These are phyloP conservation scores for Aegilops longissima DNA, from an alignment of 176 grass and related monocot species.

Conservation along the genomic window DNA sequence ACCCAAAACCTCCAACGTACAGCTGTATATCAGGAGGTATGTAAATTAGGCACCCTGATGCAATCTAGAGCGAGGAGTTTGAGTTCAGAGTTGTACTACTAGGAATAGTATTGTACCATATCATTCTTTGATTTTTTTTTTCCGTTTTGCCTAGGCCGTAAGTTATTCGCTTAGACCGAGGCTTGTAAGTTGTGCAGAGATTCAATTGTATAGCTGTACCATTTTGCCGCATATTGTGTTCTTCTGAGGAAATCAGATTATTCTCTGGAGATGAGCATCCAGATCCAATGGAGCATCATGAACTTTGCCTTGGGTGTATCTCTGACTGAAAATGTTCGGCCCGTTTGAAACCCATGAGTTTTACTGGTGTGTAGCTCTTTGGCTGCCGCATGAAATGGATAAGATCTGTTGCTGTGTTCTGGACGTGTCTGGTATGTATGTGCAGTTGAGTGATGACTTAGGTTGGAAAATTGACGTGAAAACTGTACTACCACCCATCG, in stretches of 20 bases:
- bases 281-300: not conserved
- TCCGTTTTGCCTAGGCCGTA: not conserved
- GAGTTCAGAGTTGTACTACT: not conserved
- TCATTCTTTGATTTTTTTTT: constrained; percentile 50
- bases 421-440: not conserved
- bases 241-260: not conserved
- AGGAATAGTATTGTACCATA: constrained; percentile 17
- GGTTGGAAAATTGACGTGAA: not conserved
- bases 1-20: not conserved
- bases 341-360: not conserved
- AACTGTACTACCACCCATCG: not conserved
- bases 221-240: not conserved
- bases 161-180: not conserved
- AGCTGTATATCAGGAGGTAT: constrained; percentile 38
- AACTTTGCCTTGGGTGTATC: not conserved
- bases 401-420: not conserved
- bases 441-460: not conserved
- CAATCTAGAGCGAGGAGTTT: constrained; percentile 1
- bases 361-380: not conserved
- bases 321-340: not conserved
- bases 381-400: not conserved
- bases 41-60: constrained; percentile 44
- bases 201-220: constrained; percentile 35
- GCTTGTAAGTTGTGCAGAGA: constrained; percentile 29
- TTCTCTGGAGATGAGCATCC: not conserved